A percentile compares a stretch with the other conserved stretches of the same genome.
phyloP scores from a whole-genome alignment of 1,139 yeast species.

The Geotrichum reessii region DNA sequence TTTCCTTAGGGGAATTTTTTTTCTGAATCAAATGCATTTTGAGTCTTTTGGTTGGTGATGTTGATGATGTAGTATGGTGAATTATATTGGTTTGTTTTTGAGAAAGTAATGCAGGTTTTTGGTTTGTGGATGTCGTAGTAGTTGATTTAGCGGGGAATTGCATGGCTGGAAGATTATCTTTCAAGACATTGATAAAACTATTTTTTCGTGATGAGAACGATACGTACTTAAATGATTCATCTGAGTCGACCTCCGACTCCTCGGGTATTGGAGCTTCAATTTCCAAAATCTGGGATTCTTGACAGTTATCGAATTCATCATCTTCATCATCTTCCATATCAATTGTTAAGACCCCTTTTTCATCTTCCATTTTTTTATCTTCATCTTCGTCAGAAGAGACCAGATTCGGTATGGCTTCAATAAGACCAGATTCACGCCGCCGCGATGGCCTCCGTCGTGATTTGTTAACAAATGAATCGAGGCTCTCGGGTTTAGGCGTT shows the following conservation, averaged over 20 bases:
- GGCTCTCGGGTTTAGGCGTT: neutral
- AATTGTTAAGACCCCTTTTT: neutral
- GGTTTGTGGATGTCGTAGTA: neutral
- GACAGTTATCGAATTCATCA: slow-evolving; percentile 1
- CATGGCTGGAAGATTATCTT: neutral
- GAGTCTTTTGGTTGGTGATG: neutral
- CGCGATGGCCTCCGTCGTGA: slow-evolving; percentile 1
- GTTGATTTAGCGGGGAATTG: neutral
- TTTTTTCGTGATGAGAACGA: neutral
- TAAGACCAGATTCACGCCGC: slow-evolving; percentile 8
- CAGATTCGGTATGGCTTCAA: slow-evolving; percentile 2
- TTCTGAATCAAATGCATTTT: slow-evolving; percentile 8
- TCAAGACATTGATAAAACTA: neutral
- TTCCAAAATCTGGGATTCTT: neutral
- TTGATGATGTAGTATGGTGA: neutral
- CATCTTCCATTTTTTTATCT: neutral
- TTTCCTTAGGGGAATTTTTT: slow-evolving; percentile 20
- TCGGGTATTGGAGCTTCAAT: neutral
- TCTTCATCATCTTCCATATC: neutral
- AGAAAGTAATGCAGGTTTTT: slow-evolving; percentile 5
- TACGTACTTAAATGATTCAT: neutral
- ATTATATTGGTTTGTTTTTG: slow-evolving; percentile 1
- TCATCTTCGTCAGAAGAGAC: neutral
- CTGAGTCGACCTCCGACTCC: slow-evolving; percentile 7
- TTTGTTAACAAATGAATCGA: neutral